Evolutionary conservation across 2,329 filamentous ascomycete genomes (phyloP), one percentile per base, ranked within the genome.

Genomic region (Clonostachys rhizophaga): DNA sequence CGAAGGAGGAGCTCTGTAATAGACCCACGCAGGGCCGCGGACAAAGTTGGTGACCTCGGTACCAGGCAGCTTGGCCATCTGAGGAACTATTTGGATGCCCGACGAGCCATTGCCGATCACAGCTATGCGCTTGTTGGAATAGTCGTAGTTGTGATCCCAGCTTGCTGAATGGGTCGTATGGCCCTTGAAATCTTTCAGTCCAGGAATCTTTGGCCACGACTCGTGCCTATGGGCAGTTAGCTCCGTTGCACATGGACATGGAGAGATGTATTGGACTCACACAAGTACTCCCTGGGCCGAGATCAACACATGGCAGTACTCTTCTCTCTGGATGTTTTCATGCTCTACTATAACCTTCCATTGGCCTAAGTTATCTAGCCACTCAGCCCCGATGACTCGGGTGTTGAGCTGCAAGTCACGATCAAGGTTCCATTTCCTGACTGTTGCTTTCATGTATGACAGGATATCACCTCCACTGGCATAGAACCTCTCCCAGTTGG

Each of bases 401-500:
- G 54, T 57, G 76, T 11, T 70, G 65, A 80, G 66, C 45, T 73
- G 69, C 2, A 81, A 61, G 47, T 77, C 72, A 36, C 65, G 65
- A 44, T 55, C 57, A 61, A 79, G 70, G 35, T 63, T 55, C 51
- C 76, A 72, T 16, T 77, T 74, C n/a, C 73, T 65, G 49, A 69
- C 74, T 30, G 77, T 61, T 6, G 55, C 54, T 45, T 69, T 62
- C 24, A 84, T 68, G 50, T 84, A 84, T 4, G 64, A 61, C 39
- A 72, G 67, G 40, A 85, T 42, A 84, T 83, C 56, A 83, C 80
- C 1, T 63, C 74, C 75, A 3, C 69, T 61, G 0, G 76, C 69
- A 56, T 77, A 83, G 60, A 83, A 79, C 47, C 73, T 72, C 33
- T 70, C 69, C 81, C 81, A 85, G 40, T 73, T 69, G 7, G 72